Base-by-base conservation (phyloP, 2,329 filamentous ascomycete species). In the Dothistroma pini region DNA sequence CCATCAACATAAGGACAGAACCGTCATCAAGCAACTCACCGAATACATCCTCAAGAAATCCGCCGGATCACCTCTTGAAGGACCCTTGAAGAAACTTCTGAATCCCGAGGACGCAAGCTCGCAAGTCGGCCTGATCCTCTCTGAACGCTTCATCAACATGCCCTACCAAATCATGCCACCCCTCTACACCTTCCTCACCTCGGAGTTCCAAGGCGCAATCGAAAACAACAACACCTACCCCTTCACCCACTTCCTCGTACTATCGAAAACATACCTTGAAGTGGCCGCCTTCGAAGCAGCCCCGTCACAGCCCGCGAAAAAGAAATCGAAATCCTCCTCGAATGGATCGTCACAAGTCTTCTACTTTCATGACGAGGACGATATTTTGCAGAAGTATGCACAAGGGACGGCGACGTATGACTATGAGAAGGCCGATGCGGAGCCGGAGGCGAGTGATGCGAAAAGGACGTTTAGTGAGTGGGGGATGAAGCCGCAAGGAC, bases 331-430 rank as follows among this genome's bases (percentile, higher is more conserved):
- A 74, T 83, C 76, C 63, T 72, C 68, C 62, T 80, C 82, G 56
- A 53, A 53, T 19, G 77, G 65, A n/a, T 67, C 64, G 3, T 66
- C 80, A 9, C 84, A 89, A 69, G 81, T 85, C 35, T 96, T 92
- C 77, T 96, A 93, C 77, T 99, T 97, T 81, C 95, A 99, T 74
- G 89, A 92, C 0, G 95, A 99, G 78, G 95, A 99, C 72, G 95
- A 97, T 80, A 84, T 93, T 56, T 78, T 97, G 70, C 86, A 95
- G 66, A 86, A 86, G 72, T 84, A 93, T 77, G 89, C 91, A 2
- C 63, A 86, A 44, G 91, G 86, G 14, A 80, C 84, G 65, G 89
- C 87, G 29, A 85, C 82, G 56, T 96, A 88, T 72, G 84, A 89
- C 19, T 96, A 92, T 75, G 89, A 88, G 52, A 93, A 90, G 74